Evolutionary conservation across 140 eudicot species (phyloP).

Genomic region (Erigeron philadelphicus): DNA sequence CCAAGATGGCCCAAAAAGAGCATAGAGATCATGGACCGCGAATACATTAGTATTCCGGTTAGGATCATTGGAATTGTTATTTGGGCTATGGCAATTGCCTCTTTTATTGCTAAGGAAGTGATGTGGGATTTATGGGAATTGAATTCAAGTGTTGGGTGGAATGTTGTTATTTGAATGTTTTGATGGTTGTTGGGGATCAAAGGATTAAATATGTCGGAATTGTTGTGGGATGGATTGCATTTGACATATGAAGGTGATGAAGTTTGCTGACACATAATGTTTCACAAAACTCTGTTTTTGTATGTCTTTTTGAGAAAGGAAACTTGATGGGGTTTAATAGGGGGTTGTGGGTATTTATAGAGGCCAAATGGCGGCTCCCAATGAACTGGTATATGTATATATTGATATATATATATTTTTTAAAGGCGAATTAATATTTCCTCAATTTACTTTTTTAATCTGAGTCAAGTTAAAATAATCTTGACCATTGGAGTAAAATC

Average conservation of each 20-base stretch:
- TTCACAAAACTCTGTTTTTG: background rate
- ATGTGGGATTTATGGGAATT: slow-evolving; percentile 38
- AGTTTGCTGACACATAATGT: slow-evolving; percentile 40
- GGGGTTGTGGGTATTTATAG: slow-evolving; percentile 36
- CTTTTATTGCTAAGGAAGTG: slow-evolving; percentile 29
- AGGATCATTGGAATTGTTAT: slow-evolving; percentile 74
- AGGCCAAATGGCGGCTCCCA: slow-evolving; percentile 14
- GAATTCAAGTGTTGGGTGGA: slow-evolving; percentile 14
- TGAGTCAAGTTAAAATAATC: too few relatives aligned
- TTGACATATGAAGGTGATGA: slow-evolving; percentile 32
- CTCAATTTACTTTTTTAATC: too few relatives aligned
- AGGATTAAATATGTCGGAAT: slow-evolving; percentile 28
- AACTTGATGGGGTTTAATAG: slow-evolving; percentile 28
- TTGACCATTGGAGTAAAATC: too few relatives aligned
- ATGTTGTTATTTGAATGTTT: slow-evolving; percentile 21
- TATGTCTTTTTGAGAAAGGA: slow-evolving; percentile 18
- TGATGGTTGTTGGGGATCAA: slow-evolving; percentile 44
- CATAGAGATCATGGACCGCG: slow-evolving; percentile 83
- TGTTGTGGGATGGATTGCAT: slow-evolving; percentile 25
- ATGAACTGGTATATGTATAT: slow-evolving; percentile 6
- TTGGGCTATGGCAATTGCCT: slow-evolving; percentile 38
- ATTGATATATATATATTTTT: background rate
- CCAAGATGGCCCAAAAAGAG: slow-evolving; percentile 73
- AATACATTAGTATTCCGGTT: slow-evolving; percentile 62
- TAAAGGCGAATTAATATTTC: too few relatives aligned